Base-by-base conservation (phyloP, 1,284 basidiomycete species). In the Mixia osmundae region DNA sequence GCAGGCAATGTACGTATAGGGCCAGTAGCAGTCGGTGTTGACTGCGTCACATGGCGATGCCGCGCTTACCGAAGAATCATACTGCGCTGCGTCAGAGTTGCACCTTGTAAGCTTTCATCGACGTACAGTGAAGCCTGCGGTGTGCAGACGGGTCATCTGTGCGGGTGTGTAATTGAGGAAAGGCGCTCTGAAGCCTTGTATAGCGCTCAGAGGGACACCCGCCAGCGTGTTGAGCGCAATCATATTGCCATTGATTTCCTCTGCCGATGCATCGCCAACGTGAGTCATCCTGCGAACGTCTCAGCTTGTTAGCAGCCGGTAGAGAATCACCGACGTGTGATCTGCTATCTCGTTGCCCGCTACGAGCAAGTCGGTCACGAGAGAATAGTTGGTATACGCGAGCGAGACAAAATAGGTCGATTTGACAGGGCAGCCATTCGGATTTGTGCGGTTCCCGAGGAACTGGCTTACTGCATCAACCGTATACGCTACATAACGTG, bases 261-360 rank as follows among this genome's bases (percentile, higher is more conserved):
- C 66, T 32, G 40, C 41, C 3, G 36, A 36, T 15, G 34, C 33
- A 36, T 69, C 72, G 42, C 47, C 55, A 21, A 76, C 69, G 54
- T 79, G 76, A n/a, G 75, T 76, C 72, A 80, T 78, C 23, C 71
- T 73, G 51, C 35, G 48, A n/a, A n/a, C n/a, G n/a, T n/a, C n/a
- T 8, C 15, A 14, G 15, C n/a, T 4, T 30, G 33, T 23, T 16
- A 20, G 34, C n/a, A 19, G 21, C 14, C 15, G 23, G 25, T 24
- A 19, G 12, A 23, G 28, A 61, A 67, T 47, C 56, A 72, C 70
- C 75, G 77, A n/a, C n/a, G n/a, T n/a, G 55, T 77, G 75, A 56
- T 79, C 76, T n/a, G 72, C 76, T 43, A 82, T 75, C 51, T 82
- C 76, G 54, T 80, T 79, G 25, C 77, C 76, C 5, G 71, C 71